Base-by-base conservation (phyloP, 768 basidiomycete genomes). In the Boletus rufocinnamomeus region DNA sequence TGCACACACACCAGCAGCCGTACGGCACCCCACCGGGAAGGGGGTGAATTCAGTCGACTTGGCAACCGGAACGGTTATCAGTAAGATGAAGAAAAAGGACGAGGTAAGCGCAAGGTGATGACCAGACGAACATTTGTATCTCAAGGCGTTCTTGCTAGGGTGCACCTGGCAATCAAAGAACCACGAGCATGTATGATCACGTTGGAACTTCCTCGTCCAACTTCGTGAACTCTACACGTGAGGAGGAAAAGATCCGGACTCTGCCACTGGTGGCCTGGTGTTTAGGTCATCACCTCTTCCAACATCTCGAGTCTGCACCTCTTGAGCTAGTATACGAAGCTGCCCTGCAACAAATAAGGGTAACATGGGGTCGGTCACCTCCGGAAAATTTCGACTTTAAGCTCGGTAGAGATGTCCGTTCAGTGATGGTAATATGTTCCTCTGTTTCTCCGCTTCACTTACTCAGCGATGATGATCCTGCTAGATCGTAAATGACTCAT, bases 171-270 rank as follows among this genome's bases (percentile, higher is more conserved):
- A 14, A 32, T 21, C 59, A 50, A 45, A 49, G 48, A 43, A 23
- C 35, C 41, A 52, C 43, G 11, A 27, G 27, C 7, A 2, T 21
- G 0, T 25, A 32, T n/a, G 73, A 75, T 56, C 45, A 6, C 14
- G 44, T 75, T 14, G 65, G 61, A 41, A 74, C 67, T 11, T 75
- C 70, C 17, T 70, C 72, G 2, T 70, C 72, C 32, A 55, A 60
- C 21, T 62, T 75, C 28, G 8, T 50, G 23, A 63, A 72, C 46
- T 56, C 69, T 32, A 0, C 35, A 16, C 65, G 58, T 6, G 56
- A 56, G 44, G 63, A 34, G 37, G 63, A 64, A 32, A 53, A 17
- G 2, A 40, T 2, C 0, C 38, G 8, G 7, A 59, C 17, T 41
- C 52, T 71, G 3, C 73, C 72, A 38, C 52, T 73, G 35, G 16